phyloP scores from a whole-genome alignment of 176 grass and related monocot species.

The sorghum (Sorghum bicolor) region Sorghum_bicolor_NCBIv3 NC_012878.2:41084501-41085000 shows the following conservation, averaged over 20 bases:
- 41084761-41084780: background rate
- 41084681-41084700: too few species aligned
- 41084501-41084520: background rate
- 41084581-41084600: background rate
- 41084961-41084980: background rate
- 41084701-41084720: background rate
- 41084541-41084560: background rate
- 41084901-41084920: constrained; percentile 37
- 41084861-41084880: constrained; percentile 11
- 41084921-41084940: constrained; percentile 19
- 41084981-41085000: background rate
- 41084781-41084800: background rate
- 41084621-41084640: too few species aligned
- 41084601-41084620: background rate
- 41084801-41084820: background rate
- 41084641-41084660: too few species aligned
- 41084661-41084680: too few species aligned
- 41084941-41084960: background rate
- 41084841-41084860: constrained; percentile 18
- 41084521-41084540: background rate
- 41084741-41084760: background rate
- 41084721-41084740: too few species aligned
- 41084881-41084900: constrained; percentile 1
- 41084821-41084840: background rate
- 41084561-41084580: background rate